phyloP scores from a whole-genome alignment of 129 eudicot genomes.

The Rutidosis leptorrhynchoides region DNA sequence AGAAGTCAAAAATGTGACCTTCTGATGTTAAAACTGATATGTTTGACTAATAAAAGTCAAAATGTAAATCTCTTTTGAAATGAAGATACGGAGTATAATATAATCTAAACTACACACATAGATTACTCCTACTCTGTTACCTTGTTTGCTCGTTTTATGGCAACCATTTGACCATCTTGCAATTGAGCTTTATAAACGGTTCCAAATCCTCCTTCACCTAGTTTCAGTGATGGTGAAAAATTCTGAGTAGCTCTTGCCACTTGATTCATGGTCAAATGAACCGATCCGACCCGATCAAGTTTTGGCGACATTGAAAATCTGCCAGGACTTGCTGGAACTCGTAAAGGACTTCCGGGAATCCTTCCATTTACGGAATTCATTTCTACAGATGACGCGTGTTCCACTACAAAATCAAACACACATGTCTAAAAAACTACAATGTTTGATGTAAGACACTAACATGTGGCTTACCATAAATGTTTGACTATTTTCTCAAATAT shows the following conservation, averaged over 20 bases:
- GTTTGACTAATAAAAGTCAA: slow-evolving; percentile 9
- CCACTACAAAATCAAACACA: slow-evolving; percentile 46
- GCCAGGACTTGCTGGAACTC: slow-evolving; percentile 87
- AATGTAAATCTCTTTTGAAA: not conserved
- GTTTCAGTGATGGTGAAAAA: slow-evolving; percentile 58
- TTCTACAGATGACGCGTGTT: slow-evolving; percentile 58
- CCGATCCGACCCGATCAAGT: slow-evolving; percentile 63
- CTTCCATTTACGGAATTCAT: slow-evolving; percentile 54
- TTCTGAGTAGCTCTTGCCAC: slow-evolving; percentile 72
- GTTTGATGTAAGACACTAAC: not conserved
- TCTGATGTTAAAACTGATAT: too few relatives aligned
- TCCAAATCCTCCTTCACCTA: slow-evolving; percentile 97
- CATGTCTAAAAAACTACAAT: not conserved
- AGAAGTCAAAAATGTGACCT: too few relatives aligned
- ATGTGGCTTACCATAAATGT: not conserved
- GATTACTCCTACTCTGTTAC: slow-evolving; percentile 30
- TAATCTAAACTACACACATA: not conserved
- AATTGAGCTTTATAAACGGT: slow-evolving; percentile 79
- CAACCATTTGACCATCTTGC: slow-evolving; percentile 74
- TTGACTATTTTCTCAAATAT: not conserved
- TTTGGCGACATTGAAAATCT: slow-evolving; percentile 83
- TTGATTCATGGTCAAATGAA: slow-evolving; percentile 71
- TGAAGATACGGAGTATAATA: not conserved
- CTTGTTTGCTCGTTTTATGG: slow-evolving; percentile 93
- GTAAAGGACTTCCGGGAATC: slow-evolving; percentile 52